Evolutionary conservation across 148 eudicot species (phyloP).

Genomic region (Chenopodium formosanum): DNA sequence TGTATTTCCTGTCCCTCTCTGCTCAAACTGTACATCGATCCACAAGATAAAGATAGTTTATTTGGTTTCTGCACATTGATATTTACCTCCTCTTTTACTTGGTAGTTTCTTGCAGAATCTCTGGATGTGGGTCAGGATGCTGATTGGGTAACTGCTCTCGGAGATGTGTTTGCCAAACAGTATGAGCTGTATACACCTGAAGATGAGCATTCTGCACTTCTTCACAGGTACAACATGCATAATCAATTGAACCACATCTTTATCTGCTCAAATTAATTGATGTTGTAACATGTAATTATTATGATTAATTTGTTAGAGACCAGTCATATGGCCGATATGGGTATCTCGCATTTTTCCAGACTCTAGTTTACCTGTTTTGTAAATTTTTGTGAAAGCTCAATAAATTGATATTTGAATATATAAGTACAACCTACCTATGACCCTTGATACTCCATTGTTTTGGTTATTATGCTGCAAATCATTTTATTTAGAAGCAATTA

Average conservation of each 20-base stretch:
- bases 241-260: neutral
- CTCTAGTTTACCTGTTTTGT: neutral
- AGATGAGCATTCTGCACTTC: conserved; percentile 90
- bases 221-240: conserved; percentile 67
- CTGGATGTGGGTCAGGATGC: conserved; percentile 88
- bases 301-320: neutral
- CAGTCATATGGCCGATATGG: neutral
- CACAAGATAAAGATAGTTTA: neutral
- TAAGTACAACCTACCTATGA: neutral
- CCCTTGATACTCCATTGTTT: neutral
- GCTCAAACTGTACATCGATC: neutral
- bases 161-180: conserved; percentile 84
- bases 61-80: conserved; percentile 6
- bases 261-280: neutral
- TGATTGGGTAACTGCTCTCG: conserved; percentile 74
- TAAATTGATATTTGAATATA: neutral
- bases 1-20: neutral
- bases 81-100: conserved; percentile 27
- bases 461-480: neutral
- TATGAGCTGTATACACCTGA: conserved; percentile 84
- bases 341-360: neutral
- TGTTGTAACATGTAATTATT: neutral
- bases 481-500: too few relatives aligned
- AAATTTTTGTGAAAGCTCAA: neutral
- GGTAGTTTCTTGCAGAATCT: conserved; percentile 91